A percentile compares a stretch with the other conserved stretches of the same genome.
These are phyloP conservation scores for Aristolochia fimbriata DNA, from an alignment of 164 flowering plant genomes.

Conservation along the genomic window DNA sequence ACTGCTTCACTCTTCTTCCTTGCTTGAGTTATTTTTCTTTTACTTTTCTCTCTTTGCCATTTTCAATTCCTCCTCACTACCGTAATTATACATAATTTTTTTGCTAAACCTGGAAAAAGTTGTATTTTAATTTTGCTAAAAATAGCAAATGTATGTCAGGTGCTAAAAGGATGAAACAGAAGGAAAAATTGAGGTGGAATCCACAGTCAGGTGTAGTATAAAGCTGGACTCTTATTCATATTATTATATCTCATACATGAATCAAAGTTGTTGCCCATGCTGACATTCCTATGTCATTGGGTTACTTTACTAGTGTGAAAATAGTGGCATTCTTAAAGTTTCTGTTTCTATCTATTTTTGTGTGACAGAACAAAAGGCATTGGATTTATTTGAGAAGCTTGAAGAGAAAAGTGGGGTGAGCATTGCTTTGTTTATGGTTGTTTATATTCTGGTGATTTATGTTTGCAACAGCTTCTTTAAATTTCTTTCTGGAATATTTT, in stretches of 20 bases:
- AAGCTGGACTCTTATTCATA: neutral
- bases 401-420: slow-evolving; percentile 31
- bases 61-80: too few relatives aligned
- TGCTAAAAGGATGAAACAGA: slow-evolving; percentile 13
- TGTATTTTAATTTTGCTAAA: too few relatives aligned
- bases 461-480: neutral
- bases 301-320: neutral
- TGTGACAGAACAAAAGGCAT: slow-evolving; percentile 24
- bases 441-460: neutral
- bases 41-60: too few relatives aligned
- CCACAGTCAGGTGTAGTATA: slow-evolving; percentile 29
- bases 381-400: slow-evolving; percentile 43
- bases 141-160: slow-evolving; percentile 12
- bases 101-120: too few relatives aligned
- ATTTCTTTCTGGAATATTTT: neutral
- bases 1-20: too few relatives aligned
- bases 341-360: neutral
- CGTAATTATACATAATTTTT: too few relatives aligned
- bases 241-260: neutral
- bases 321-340: neutral
- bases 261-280: neutral
- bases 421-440: neutral
- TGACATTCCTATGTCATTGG: neutral
- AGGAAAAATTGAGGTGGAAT: slow-evolving; percentile 35
- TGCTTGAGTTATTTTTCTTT: too few relatives aligned